phyloP scores from a whole-genome alignment of 2,329 filamentous ascomycete species.

The Xylariomycetidae sp. region DNA sequence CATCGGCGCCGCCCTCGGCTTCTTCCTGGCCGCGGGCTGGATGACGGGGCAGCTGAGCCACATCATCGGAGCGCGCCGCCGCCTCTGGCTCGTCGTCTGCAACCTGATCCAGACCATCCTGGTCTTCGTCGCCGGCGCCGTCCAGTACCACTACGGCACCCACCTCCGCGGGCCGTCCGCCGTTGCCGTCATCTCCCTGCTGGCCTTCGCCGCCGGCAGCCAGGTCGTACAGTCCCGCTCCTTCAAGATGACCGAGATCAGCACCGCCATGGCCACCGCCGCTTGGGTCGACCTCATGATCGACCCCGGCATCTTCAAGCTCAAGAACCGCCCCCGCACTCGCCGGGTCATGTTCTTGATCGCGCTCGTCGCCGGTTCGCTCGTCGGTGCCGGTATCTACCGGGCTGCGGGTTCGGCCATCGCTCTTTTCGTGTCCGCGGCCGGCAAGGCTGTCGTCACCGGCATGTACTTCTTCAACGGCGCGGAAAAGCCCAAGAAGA shows the following conservation, averaged over 20 bases:
- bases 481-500: conserved; percentile 26
- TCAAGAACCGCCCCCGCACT: conserved; percentile 43
- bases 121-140: conserved; percentile 45
- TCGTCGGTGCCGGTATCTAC: conserved; percentile 47
- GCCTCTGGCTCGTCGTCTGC: conserved; percentile 48
- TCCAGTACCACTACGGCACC: conserved; percentile 39
- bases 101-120: conserved; percentile 49
- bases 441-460: conserved; percentile 39
- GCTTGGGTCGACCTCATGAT: conserved; percentile 56
- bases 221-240: conserved; percentile 53
- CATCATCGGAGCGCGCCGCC: conserved; percentile 40
- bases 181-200: conserved; percentile 40
- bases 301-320: conserved; percentile 42
- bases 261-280: conserved; percentile 58
- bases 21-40: conserved; percentile 50
- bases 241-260: conserved; percentile 54
- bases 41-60: conserved; percentile 52
- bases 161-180: conserved; percentile 30
- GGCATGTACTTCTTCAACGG: conserved; percentile 37
- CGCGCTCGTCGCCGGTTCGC: conserved; percentile 39
- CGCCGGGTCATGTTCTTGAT: conserved; percentile 44
- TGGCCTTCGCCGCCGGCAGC: conserved; percentile 50
- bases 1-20: conserved; percentile 47
- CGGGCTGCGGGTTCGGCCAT: conserved; percentile 34
- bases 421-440: conserved; percentile 37